Percentiles rank a stretch among this genome's conserved stretches.
Evolutionary conservation across 2,329 filamentous ascomycete genomes (phyloP).

Genomic region (Penicillium sp.): DNA sequence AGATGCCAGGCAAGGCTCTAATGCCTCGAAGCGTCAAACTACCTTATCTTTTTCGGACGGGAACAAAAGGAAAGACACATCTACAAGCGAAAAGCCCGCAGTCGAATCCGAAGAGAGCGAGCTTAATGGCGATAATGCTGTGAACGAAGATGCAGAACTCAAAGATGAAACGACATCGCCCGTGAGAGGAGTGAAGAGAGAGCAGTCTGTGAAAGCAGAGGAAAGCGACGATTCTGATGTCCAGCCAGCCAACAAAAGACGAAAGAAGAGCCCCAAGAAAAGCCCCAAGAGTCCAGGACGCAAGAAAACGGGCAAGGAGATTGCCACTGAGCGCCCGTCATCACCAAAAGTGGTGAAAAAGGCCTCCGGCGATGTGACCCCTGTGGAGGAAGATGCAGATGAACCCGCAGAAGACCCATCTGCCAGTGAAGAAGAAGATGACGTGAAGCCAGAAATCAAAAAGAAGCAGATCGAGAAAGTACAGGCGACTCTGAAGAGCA

Average conservation of each 20-base stretch:
- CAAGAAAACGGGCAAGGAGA: conserved; percentile 17
- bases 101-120: conserved; percentile 20
- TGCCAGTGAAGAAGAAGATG: conserved; percentile 53
- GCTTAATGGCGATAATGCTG: conserved; percentile 2
- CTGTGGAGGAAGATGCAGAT: conserved; percentile 28
- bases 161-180: conserved; percentile 15
- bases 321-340: conserved; percentile 20
- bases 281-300: conserved; percentile 24
- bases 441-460: conserved; percentile 65
- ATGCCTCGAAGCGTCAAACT: conserved; percentile 66
- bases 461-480: conserved; percentile 76
- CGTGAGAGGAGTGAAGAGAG: conserved; percentile 33
- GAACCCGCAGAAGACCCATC: conserved; percentile 34
- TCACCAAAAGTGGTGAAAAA: conserved; percentile 27
- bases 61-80: conserved; percentile 46
- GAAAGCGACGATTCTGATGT: conserved; percentile 54
- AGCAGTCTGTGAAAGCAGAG: conserved; percentile 35
- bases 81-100: conserved; percentile 21
- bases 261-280: conserved; percentile 25
- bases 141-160: conserved; percentile 15
- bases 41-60: conserved; percentile 66
- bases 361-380: conserved; percentile 46
- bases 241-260: conserved; percentile 57
- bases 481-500: conserved; percentile 68
- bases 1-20: conserved; percentile 55